Evolutionary conservation across 345 rosid genomes (phyloP), one percentile per base, ranked within the genome.

Genomic region (Eucalyptus pauciflora): DNA sequence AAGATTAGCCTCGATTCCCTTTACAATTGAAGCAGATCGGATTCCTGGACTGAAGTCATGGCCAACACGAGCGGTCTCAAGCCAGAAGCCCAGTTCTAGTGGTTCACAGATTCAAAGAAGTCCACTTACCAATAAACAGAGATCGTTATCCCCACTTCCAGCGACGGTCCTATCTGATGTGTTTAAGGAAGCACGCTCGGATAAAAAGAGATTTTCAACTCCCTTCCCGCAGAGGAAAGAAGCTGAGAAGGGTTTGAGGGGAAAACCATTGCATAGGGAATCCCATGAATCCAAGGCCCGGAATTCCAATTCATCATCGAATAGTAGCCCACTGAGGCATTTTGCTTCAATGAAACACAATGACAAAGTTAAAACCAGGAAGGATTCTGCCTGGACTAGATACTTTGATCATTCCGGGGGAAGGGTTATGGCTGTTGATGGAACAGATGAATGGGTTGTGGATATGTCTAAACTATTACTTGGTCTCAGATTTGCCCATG

Each of bases 401-500:
- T 94, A 93, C 91, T 96, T 98, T 90, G 99, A 98, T 88, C 94
- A 95, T 87, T 92, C 91, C 62, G 99, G 97, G 85, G 98, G 96
- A 87, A 96, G 94, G 90, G 98, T 98, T 69, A 96, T 92, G 89
- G 97, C 98, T 62, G 96, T 93, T 43, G 98, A 93, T 51, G 90
- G 95, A 60, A 93, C 95, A 88, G 98, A 95, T 89, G 99, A 95
- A 86, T 93, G 86, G 86, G 92, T 92, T 54, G 94, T 97, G 16
- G 99, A 98, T 89, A 93, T 98, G 93, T 96, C 99, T 6, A 93
- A 97, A 95, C 95, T 98, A 5, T 96, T 96, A 88, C 94, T 98
- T 83, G 99, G 99, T 54, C 96, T 95, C 76, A 95, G 95, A 91
- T 98, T 98, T 91, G 99, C 99, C 87, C 97, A 95, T 88, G 99